Conservation (phyloP, 2,329 filamentous ascomycete species). For the Cladosporium sp. region DNA sequence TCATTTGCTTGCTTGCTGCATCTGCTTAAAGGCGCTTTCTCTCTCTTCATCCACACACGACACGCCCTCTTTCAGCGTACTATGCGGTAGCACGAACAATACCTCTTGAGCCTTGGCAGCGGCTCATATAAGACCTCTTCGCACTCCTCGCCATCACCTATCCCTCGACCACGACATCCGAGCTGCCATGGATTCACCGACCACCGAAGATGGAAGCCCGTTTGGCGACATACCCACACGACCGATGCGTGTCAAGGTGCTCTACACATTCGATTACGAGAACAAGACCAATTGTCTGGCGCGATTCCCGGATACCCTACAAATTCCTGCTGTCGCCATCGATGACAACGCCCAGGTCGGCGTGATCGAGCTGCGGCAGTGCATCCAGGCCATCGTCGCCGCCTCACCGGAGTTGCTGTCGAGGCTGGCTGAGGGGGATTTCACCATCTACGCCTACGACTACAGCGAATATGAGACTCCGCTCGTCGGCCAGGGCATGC, state of each 20-base stretch:
- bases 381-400: constrained; percentile 73
- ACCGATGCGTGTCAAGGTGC: constrained; percentile 73
- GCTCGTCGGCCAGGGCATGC: constrained; percentile 90
- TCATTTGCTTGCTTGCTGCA: neutral
- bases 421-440: constrained; percentile 67
- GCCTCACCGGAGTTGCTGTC: constrained; percentile 82
- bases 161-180: constrained; percentile 25
- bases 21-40: neutral
- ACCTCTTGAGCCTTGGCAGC: constrained; percentile 21
- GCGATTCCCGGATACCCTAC: constrained; percentile 72
- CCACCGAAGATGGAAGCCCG: constrained; percentile 20
- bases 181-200: constrained; percentile 13
- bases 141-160: constrained; percentile 17
- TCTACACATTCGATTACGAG: constrained; percentile 92
- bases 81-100: constrained; percentile 27
- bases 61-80: constrained; percentile 12
- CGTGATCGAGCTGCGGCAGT: constrained; percentile 80
- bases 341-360: constrained; percentile 81
- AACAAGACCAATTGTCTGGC: constrained; percentile 87
- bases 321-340: constrained; percentile 74
- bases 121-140: constrained; percentile 17
- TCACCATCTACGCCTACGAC: constrained; percentile 95
- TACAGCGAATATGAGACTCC: constrained; percentile 96
- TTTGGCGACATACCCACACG: constrained; percentile 34
- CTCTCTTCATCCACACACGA: neutral